Base-by-base conservation (phyloP, 2,329 filamentous ascomycete genomes). In the Penicillium sp. region DNA sequence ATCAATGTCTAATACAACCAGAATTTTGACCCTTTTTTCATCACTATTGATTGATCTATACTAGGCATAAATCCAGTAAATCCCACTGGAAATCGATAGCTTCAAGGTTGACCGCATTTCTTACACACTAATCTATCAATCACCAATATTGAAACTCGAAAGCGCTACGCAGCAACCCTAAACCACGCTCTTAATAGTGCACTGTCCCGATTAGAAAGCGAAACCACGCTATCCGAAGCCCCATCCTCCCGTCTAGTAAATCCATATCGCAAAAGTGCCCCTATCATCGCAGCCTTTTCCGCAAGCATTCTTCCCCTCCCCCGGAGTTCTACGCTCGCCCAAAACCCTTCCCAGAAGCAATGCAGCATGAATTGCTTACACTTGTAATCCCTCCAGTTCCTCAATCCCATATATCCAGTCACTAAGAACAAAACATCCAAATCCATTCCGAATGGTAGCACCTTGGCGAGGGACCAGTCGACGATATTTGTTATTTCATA, bases 391-490 rank as follows among this genome's bases (percentile, higher is more conserved):
- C 13, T 21, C 53, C 53, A 55, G 9, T 19, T 19, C 10, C 27
- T 35, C 7, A 39, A 16, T 11, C 39, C 47, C 57, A 59, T 55
- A 19, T 60, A 60, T 14, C 58, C 58, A 21, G 55, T 60, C 6
- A 47, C 29, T 16, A 58, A 35, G 31, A 53, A 45, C 21, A 60
- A 52, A 44, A 47, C 21, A 29, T 56, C 52, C 27, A 58, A 21
- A 22, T 60, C 58, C 43, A 58, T 58, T 14, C 58, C 58, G 39
- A 60, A 57, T 1, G 55, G 58, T n/a, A 46, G 44, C 8, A 60
- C 24, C 9, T 35, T 39, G 9, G 44, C 48, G n/a, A 57, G 39
- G 19, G 58, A 60, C 58, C 55, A 60, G 41, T 60, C 55, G 19
- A 60, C 55, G 44, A 60, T 52, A 39, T 48, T 48, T 14, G 48